Percentiles rank a stretch among this genome's conserved stretches.
Conservation (phyloP, 2,329 filamentous ascomycete genomes). For the Cordyceps militaris region DNA sequence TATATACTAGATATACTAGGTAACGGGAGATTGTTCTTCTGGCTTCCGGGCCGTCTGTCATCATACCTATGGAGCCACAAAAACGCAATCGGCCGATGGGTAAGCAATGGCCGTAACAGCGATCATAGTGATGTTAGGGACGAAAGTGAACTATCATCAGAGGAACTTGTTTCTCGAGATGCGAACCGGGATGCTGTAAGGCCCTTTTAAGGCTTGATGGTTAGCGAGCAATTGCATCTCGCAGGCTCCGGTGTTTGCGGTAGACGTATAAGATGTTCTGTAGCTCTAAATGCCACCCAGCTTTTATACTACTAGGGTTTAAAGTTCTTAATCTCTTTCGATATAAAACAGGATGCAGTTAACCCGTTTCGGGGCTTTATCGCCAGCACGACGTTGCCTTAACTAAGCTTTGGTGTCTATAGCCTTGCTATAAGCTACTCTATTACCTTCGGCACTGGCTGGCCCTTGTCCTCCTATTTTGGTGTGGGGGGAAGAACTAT, state of each 20-base stretch:
- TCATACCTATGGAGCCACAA: not conserved
- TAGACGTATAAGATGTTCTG: not conserved
- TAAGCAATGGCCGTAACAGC: not conserved
- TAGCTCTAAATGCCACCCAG: not conserved
- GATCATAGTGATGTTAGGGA: not conserved
- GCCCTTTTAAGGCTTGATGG: not conserved
- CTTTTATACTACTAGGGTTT: not conserved
- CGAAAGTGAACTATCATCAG: not conserved
- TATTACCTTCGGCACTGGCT: not conserved
- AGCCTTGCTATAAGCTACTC: not conserved
- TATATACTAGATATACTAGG: too few relatives aligned
- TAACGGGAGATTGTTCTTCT: too few relatives aligned
- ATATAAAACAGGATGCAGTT: not conserved
- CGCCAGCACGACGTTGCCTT: not conserved
- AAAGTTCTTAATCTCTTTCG: not conserved
- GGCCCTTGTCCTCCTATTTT: not conserved
- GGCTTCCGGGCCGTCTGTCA: too few relatives aligned
- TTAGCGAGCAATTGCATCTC: conserved; percentile 2
- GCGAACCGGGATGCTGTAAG: conserved; percentile 8
- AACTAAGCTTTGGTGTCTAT: not conserved
- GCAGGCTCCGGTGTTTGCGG: not conserved
- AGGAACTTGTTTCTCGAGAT: not conserved
- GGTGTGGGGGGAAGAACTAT: not conserved
- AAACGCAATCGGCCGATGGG: not conserved
- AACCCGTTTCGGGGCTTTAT: not conserved